A percentile compares a stretch with the other conserved stretches of the same genome.
phyloP scores from a whole-genome alignment of 306 rosid species.

The Gynostemma pentaphyllum region DNA sequence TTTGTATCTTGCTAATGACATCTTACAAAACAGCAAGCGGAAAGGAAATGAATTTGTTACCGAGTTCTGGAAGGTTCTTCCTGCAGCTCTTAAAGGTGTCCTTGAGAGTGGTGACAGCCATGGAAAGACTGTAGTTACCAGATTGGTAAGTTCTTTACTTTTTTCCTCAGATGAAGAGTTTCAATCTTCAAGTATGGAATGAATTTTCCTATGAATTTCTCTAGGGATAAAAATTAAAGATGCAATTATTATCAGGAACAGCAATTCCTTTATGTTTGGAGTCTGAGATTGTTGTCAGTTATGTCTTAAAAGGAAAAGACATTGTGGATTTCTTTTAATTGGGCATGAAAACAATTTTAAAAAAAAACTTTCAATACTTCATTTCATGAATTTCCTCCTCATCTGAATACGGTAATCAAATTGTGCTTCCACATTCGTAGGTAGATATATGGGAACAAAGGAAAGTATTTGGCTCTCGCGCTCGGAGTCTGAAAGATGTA shows the following conservation, averaged over 20 bases:
- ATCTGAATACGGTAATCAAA: not conserved
- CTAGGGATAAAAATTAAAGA: not conserved
- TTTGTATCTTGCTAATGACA: slow-evolving; percentile 89
- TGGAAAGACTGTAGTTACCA: slow-evolving; percentile 43
- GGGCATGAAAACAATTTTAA: not conserved
- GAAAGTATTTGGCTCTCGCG: slow-evolving; percentile 73
- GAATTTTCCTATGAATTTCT: not conserved
- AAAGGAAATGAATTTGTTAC: slow-evolving; percentile 93
- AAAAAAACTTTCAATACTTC: not conserved
- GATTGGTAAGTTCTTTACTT: slow-evolving; percentile 48
- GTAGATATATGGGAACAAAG: slow-evolving; percentile 86
- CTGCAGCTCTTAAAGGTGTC: slow-evolving; percentile 60
- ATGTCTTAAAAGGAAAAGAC: not conserved
- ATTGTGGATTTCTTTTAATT: not conserved
- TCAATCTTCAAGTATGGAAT: not conserved
- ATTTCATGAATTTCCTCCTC: not conserved
- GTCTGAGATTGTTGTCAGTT: not conserved
- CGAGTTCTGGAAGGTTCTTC: slow-evolving; percentile 89
- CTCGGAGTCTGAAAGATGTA: slow-evolving; percentile 52
- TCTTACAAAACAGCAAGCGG: slow-evolving; percentile 83
- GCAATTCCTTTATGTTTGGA: not conserved
- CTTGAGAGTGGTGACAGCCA: slow-evolving; percentile 42
- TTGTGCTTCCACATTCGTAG: slow-evolving; percentile 25
- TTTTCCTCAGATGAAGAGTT: not conserved
- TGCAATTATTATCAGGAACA: not conserved